Evolutionary conservation across 345 rosid species (phyloP).

Genomic region (Cardamine resedifolia): DNA sequence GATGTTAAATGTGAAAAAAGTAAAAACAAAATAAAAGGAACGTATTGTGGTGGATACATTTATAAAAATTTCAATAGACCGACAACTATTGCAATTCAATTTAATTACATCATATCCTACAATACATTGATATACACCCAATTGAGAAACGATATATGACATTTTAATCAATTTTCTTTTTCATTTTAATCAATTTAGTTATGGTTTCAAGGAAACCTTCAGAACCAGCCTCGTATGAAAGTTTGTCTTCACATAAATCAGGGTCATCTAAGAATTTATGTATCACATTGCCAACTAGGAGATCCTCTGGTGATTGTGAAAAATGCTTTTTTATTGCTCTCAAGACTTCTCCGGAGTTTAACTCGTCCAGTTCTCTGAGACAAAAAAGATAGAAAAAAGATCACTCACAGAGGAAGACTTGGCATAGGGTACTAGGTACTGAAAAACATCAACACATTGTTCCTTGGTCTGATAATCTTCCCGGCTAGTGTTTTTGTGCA

Average conservation of each 20-base stretch:
- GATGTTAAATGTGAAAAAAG: too few species aligned
- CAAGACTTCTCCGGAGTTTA: conserved; percentile 94
- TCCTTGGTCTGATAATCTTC: conserved; percentile 98
- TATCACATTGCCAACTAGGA: conserved; percentile 71
- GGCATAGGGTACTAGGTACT: conserved; percentile 87
- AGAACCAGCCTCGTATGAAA: conserved; percentile 83
- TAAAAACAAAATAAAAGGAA: conserved; percentile 9
- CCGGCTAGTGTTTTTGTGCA: conserved; percentile 83
- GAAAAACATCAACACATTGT: conserved; percentile 97
- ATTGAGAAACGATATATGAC: conserved; percentile 1
- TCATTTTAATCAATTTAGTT: too few species aligned
- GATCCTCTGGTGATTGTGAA: conserved; percentile 84
- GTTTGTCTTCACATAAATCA: conserved; percentile 79
- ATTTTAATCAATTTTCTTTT: conserved; percentile 1
- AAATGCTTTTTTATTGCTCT: conserved; percentile 95
- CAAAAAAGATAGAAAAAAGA: conserved; percentile 34
- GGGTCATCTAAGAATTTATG: conserved; percentile 86
- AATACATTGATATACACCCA: conserved; percentile 5
- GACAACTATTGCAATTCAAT: not conserved
- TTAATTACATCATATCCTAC: conserved; percentile 12
- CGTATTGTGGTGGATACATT: not conserved
- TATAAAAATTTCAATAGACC: not conserved
- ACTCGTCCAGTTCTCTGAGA: conserved; percentile 87
- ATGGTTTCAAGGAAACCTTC: conserved; percentile 78
- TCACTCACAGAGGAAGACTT: conserved; percentile 86